Conservation (phyloP, 2,329 filamentous ascomycete species). For the Penicillium sp. region DNA sequence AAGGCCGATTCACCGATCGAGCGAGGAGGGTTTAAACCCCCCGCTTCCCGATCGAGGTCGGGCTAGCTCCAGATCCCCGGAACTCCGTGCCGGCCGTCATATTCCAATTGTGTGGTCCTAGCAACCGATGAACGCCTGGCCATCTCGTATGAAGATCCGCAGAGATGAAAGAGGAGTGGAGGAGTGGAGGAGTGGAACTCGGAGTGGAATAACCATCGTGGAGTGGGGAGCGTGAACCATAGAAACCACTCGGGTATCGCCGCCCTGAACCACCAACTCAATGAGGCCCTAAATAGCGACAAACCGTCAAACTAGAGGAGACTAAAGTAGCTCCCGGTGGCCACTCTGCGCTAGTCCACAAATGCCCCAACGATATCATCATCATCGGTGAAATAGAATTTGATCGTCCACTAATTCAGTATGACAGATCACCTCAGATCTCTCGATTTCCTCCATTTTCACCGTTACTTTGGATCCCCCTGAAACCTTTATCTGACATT, state of each 20-base stretch:
- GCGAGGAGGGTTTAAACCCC: constrained; percentile 1
- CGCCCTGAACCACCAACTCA: neutral
- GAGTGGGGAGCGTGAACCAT: neutral
- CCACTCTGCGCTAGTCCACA: neutral
- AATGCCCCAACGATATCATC: neutral
- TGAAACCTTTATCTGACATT: neutral
- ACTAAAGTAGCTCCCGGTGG: neutral
- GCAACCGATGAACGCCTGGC: neutral
- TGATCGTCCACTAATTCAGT: neutral
- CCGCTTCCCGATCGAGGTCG: neutral
- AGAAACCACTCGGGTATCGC: neutral
- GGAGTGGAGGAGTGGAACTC: neutral
- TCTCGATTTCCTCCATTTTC: neutral
- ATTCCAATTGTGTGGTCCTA: neutral
- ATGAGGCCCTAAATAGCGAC: neutral
- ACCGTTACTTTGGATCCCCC: neutral
- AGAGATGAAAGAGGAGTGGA: too few relatives aligned
- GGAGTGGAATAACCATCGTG: neutral
- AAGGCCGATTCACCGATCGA: neutral
- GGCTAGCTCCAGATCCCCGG: neutral
- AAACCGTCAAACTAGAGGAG: neutral
- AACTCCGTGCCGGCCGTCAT: neutral
- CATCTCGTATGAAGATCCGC: neutral
- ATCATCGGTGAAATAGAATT: neutral
- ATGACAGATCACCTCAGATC: constrained; percentile 5